Conservation (phyloP, 2,329 filamentous ascomycete species). For the Penicillium sp. region DNA sequence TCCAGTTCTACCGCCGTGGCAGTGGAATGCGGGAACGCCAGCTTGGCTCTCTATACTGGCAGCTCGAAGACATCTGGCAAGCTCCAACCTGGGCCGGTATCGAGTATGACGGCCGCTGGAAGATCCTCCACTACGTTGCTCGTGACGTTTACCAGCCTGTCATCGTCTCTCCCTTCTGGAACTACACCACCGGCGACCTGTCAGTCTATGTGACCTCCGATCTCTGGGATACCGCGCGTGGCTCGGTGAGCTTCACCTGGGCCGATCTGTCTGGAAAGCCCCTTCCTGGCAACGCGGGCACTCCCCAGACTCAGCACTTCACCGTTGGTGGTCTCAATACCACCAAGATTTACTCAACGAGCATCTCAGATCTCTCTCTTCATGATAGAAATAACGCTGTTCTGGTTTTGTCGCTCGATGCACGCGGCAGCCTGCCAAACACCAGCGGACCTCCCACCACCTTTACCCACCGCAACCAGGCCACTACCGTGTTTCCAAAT, state of each 20-base stretch:
- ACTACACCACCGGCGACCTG: conserved; percentile 48
- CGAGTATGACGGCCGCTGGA: conserved; percentile 61
- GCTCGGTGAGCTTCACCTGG: conserved; percentile 50
- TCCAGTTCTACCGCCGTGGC: conserved; percentile 58
- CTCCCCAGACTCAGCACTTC: conserved; percentile 35
- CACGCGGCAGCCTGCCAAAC: conserved; percentile 48
- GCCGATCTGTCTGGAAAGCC: conserved; percentile 47
- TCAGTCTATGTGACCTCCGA: conserved; percentile 56
- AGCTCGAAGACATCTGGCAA: conserved; percentile 62
- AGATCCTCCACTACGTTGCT: conserved; percentile 56
- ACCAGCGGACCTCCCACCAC: conserved; percentile 29
- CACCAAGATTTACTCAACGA: conserved; percentile 44
- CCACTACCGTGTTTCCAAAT: conserved; percentile 47
- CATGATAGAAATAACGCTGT: conserved; percentile 38
- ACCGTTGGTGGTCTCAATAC: conserved; percentile 51
- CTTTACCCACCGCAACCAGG: conserved; percentile 51
- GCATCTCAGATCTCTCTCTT: conserved; percentile 35
- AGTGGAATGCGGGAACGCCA: conserved; percentile 56
- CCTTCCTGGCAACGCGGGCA: conserved; percentile 38
- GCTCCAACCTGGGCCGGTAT: conserved; percentile 61
- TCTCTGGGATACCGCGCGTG: conserved; percentile 50
- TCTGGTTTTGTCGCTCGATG: conserved; percentile 45
- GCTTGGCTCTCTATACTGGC: conserved; percentile 60
- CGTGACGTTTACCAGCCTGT: conserved; percentile 56
- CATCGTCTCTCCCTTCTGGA: conserved; percentile 57